Evolutionary conservation across 768 basidiomycete genomes (phyloP), one percentile per base, ranked within the genome.

Genomic region (Calocera viscosa): DNA sequence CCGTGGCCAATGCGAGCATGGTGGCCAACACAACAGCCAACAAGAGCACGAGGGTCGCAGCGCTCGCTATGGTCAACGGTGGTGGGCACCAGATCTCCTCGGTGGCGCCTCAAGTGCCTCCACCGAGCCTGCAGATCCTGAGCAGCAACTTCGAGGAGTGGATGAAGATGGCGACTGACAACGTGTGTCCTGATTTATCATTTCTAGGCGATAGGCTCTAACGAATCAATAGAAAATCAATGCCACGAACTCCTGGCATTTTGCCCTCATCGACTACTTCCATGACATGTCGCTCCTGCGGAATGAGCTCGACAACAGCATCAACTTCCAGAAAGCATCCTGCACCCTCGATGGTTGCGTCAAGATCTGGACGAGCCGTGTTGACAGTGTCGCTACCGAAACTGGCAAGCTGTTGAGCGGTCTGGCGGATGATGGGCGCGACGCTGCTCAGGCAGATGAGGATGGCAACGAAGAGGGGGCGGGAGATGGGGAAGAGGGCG

Each of bases 161-260:
- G 96, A 98, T 99, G 95, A 98, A 98, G 81, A 87, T 98, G 86
- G 94, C 94, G 0, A 98, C 95, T 1, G 95, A 98, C 74, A 98
- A 98, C 76, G 96, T 97, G 74, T 71, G 86, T 79, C 2, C 34
- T 65, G 40, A n/a, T 64, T 63, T 28, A 16, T 65, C 34, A 11
- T 60, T 30, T 34, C 2, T 60, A 22, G 63, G 28, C 17, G 67
- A 70, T 49, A 75, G 65, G 41, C 63, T 66, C 40, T 65, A 35
- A 32, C 65, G 30, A 68, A 60, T 67, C 10, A 35, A 22, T 73
- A 98, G 96, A 99, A 98, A 97, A 98, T 99, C 78, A 99, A 94
- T 67, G 89, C 91, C 5, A 85, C 86, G 43, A 99, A 99, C 75
- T 93, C 96, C 49, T 99, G 96, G 96, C 91, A 89, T 73, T 91